Conservation (phyloP, 73 alveolate genomes). For the Blepharisma stoltei region DNA sequence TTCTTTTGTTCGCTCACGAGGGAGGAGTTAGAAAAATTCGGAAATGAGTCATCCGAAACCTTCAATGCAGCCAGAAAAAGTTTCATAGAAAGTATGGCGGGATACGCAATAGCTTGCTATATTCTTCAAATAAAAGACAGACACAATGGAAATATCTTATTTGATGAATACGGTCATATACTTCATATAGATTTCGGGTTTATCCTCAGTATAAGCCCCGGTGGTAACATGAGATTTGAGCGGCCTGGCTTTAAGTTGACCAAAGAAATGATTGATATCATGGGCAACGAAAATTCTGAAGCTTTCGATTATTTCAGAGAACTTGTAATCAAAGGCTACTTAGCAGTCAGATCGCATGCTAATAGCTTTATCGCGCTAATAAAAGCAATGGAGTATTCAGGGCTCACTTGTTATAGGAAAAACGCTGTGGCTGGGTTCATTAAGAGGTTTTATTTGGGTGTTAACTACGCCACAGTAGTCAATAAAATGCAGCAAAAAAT, state of each 20-base stretch:
- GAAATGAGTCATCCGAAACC: slow-evolving; percentile 1
- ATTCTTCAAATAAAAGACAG: slow-evolving; percentile 93
- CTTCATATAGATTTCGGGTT: slow-evolving; percentile 98
- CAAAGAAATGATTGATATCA: slow-evolving; percentile 82
- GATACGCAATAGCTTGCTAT: slow-evolving; percentile 93
- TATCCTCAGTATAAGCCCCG: slow-evolving; percentile 72
- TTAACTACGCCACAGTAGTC: not conserved
- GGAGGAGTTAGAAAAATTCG: slow-evolving; percentile 29
- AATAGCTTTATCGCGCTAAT: slow-evolving; percentile 59
- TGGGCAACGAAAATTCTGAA: slow-evolving; percentile 80
- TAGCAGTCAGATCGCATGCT: slow-evolving; percentile 50
- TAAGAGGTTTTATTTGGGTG: slow-evolving; percentile 14
- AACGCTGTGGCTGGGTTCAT: slow-evolving; percentile 10
- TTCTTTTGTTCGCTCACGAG: too few species aligned
- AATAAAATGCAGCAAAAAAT: slow-evolving; percentile 16
- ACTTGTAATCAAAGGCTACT: slow-evolving; percentile 59
- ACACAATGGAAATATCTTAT: slow-evolving; percentile 96
- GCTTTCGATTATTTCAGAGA: slow-evolving; percentile 43
- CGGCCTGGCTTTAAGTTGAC: slow-evolving; percentile 95
- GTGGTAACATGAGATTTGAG: slow-evolving; percentile 95
- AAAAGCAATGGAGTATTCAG: slow-evolving; percentile 40
- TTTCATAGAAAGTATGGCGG: slow-evolving; percentile 94
- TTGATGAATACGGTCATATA: slow-evolving; percentile 91
- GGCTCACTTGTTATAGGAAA: slow-evolving; percentile 25
- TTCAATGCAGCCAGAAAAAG: slow-evolving; percentile 89